Evolutionary conservation across 2,329 filamentous ascomycete species (phyloP).

Genomic region (Xylariaceae sp.): DNA sequence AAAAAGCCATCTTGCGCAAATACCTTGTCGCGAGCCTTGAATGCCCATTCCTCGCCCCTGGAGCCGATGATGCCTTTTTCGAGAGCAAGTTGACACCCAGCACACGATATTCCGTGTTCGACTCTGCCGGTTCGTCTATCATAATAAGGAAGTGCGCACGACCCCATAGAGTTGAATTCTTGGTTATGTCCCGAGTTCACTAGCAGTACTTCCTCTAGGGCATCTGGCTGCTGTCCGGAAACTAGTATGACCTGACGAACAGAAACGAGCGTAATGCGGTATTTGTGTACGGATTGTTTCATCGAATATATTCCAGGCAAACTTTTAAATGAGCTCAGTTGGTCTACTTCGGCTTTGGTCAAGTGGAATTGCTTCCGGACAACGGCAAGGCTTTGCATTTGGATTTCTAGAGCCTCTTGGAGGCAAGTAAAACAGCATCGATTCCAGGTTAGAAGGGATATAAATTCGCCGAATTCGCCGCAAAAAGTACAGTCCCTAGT

Average conservation of each 20-base stretch:
- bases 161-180: slow-evolving; percentile 38
- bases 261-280: slow-evolving; percentile 28
- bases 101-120: slow-evolving; percentile 42
- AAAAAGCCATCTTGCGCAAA: slow-evolving; percentile 42
- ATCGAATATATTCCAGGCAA: slow-evolving; percentile 38
- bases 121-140: slow-evolving; percentile 26
- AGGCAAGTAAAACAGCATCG: slow-evolving; percentile 15
- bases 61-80: slow-evolving; percentile 30
- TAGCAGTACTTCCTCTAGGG: slow-evolving; percentile 9
- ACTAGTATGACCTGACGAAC: slow-evolving; percentile 28
- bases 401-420: not conserved
- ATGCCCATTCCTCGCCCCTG: slow-evolving; percentile 24
- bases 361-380: slow-evolving; percentile 4
- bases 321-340: slow-evolving; percentile 38
- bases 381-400: slow-evolving; percentile 4
- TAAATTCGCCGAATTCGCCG: slow-evolving; percentile 9
- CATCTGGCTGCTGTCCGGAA: slow-evolving; percentile 20
- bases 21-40: slow-evolving; percentile 26
- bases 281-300: slow-evolving; percentile 28
- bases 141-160: slow-evolving; percentile 29
- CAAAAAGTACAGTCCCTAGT: slow-evolving; percentile 27
- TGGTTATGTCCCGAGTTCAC: slow-evolving; percentile 24
- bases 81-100: slow-evolving; percentile 41
- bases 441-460: slow-evolving; percentile 8
- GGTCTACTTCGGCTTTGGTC: not conserved